Conservation (phyloP, 2,329 filamentous ascomycete genomes). For the Helicocarpus griseus region DNA sequence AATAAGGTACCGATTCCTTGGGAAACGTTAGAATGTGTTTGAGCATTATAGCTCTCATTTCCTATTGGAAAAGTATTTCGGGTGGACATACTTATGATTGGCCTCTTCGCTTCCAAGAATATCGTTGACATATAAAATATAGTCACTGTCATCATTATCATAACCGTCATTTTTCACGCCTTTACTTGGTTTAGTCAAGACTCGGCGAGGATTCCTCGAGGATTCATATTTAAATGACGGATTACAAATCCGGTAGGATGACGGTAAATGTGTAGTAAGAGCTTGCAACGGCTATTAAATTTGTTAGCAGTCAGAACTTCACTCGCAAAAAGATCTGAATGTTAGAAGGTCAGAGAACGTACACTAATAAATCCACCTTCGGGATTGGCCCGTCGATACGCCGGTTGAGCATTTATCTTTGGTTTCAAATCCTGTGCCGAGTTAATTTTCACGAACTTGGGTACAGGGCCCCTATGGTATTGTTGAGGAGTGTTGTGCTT, state of each 20-base stretch:
- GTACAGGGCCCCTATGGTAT: constrained; percentile 57
- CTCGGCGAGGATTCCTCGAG: constrained; percentile 86
- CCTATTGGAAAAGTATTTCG: not conserved
- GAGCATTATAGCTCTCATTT: not conserved
- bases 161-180: constrained; percentile 97
- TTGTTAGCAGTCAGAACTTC: constrained; percentile 13
- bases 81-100: constrained; percentile 70
- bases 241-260: constrained; percentile 97
- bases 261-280: constrained; percentile 81
- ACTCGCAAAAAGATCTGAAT: constrained; percentile 3
- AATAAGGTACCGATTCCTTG: constrained; percentile 87
- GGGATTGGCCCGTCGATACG: constrained; percentile 86
- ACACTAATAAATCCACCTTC: constrained; percentile 98
- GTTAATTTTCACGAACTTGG: constrained; percentile 75
- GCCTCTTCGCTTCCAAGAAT: constrained; percentile 96
- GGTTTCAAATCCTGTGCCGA: constrained; percentile 66
- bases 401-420: constrained; percentile 75
- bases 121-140: constrained; percentile 98
- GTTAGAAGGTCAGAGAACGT: constrained; percentile 37
- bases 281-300: constrained; percentile 74
- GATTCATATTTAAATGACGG: constrained; percentile 98
- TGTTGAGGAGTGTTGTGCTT: constrained; percentile 37
- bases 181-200: constrained; percentile 97
- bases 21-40: constrained; percentile 9
- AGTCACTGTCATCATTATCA: constrained; percentile 98